Conservation (phyloP, 139 green algal genomes). For the Raphidocelis subcapitata region DNA sequence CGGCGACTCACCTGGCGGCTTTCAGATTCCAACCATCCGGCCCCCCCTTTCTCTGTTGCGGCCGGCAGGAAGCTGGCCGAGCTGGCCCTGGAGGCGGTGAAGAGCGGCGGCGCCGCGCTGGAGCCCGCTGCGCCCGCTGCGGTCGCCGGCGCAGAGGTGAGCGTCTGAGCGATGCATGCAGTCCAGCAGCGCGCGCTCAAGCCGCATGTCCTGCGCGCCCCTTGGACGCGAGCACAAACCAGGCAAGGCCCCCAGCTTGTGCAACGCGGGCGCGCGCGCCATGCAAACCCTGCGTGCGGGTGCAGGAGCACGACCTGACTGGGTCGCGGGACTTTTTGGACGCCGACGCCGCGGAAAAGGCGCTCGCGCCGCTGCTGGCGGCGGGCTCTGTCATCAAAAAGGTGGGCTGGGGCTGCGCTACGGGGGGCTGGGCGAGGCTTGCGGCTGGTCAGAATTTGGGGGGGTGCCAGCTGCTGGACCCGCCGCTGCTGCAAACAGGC, state of each 20-base stretch:
- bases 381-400: slow-evolving; percentile 50
- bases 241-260: too few relatives aligned
- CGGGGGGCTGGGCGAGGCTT: too few relatives aligned
- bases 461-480: too few relatives aligned
- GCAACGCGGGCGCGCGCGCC: too few relatives aligned
- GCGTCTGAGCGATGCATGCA: background rate
- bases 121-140: background rate
- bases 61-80: slow-evolving; percentile 67
- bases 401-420: slow-evolving; percentile 41
- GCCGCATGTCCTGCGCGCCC: too few relatives aligned
- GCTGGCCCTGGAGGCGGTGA: slow-evolving; percentile 63
- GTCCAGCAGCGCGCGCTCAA: background rate
- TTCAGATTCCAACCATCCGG: slow-evolving; percentile 22
- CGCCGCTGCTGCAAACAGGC: too few relatives aligned
- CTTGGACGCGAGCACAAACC: too few relatives aligned
- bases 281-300: background rate
- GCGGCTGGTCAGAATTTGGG: too few relatives aligned
- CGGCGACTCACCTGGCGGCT: slow-evolving; percentile 39
- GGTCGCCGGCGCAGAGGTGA: background rate
- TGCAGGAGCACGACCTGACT: slow-evolving; percentile 72
- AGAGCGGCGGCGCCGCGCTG: slow-evolving; percentile 15
- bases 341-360: slow-evolving; percentile 59
- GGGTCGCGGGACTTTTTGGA: slow-evolving; percentile 87
- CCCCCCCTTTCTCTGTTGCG: background rate
- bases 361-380: slow-evolving; percentile 69